These are phyloP conservation scores for Chamaecyparis obtusa DNA, from an alignment of 75 land plant genomes.

Conservation along the genomic window DNA sequence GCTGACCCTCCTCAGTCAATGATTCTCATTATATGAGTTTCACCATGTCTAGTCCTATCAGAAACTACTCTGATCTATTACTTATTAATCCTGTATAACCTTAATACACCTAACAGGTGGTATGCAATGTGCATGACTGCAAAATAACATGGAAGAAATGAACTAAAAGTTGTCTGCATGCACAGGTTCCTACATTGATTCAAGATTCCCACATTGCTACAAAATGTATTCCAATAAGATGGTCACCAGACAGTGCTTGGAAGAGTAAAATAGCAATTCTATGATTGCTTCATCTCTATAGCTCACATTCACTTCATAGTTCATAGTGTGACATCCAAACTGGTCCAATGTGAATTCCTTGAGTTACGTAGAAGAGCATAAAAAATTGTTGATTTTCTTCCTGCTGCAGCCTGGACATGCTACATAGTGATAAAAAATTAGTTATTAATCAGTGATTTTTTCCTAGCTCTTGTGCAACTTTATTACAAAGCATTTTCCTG, in stretches of 20 bases:
- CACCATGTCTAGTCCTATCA: background rate
- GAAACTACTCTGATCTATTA: background rate
- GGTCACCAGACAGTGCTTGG: background rate
- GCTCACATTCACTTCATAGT: background rate
- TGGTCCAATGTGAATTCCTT: background rate
- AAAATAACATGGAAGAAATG: background rate
- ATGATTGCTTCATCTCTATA: background rate
- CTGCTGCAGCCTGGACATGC: too few species aligned
- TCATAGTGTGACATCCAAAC: background rate
- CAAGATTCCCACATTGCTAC: background rate
- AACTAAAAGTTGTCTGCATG: background rate
- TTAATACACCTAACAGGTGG: background rate
- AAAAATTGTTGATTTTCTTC: too few species aligned
- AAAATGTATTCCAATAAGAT: background rate
- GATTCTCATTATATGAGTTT: background rate
- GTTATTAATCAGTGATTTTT: too few species aligned
- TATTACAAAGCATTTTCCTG: too few species aligned
- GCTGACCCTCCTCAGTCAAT: background rate
- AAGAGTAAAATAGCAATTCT: background rate
- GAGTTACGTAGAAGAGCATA: too few species aligned
- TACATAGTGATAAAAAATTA: too few species aligned
- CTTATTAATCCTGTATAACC: background rate
- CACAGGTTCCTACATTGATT: background rate
- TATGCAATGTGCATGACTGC: too few species aligned
- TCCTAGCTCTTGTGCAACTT: too few species aligned